These are phyloP conservation scores for Populus hybrid DNA, from an alignment of 441 rosid species.

Conservation along the genomic window DNA sequence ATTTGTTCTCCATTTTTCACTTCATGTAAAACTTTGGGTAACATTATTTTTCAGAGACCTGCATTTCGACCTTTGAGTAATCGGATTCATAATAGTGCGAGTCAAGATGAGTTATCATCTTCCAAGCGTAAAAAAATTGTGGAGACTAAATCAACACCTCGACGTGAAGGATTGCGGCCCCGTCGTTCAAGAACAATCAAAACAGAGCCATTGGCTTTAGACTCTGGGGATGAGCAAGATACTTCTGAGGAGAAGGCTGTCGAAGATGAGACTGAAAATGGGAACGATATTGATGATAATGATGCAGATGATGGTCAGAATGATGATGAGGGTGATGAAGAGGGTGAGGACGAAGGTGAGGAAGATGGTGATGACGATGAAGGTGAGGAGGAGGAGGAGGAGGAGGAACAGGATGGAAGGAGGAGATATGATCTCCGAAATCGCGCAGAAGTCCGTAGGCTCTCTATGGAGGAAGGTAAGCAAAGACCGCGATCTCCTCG, in stretches of 20 bases:
- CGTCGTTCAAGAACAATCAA: constrained; percentile 65
- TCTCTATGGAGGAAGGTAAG: constrained; percentile 72
- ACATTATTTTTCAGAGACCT: constrained; percentile 58
- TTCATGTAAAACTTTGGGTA: constrained; percentile 22
- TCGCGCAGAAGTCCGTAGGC: constrained; percentile 90
- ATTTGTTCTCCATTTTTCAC: not conserved
- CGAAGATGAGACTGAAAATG: constrained; percentile 84
- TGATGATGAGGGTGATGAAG: constrained; percentile 60
- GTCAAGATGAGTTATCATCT: constrained; percentile 57
- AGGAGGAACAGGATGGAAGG: constrained; percentile 93
- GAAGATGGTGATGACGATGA: constrained; percentile 30
- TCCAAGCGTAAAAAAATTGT: constrained; percentile 50
- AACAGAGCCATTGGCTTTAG: constrained; percentile 53
- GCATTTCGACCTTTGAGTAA: constrained; percentile 57
- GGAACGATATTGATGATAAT: constrained; percentile 72
- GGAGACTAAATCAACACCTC: constrained; percentile 61
- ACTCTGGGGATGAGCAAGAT: constrained; percentile 69
- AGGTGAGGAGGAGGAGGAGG: constrained; percentile 28
- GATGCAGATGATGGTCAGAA: constrained; percentile 52
- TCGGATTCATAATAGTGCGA: constrained; percentile 41
- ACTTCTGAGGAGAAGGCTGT: constrained; percentile 74
- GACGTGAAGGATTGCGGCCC: constrained; percentile 98
- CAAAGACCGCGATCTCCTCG: constrained; percentile 89
- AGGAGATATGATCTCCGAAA: constrained; percentile 96
- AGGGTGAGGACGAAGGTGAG: constrained; percentile 40